Evolutionary conservation across 441 rosid genomes (phyloP), one percentile per base, ranked within the genome.

Genomic region (Populus hybrid): DNA sequence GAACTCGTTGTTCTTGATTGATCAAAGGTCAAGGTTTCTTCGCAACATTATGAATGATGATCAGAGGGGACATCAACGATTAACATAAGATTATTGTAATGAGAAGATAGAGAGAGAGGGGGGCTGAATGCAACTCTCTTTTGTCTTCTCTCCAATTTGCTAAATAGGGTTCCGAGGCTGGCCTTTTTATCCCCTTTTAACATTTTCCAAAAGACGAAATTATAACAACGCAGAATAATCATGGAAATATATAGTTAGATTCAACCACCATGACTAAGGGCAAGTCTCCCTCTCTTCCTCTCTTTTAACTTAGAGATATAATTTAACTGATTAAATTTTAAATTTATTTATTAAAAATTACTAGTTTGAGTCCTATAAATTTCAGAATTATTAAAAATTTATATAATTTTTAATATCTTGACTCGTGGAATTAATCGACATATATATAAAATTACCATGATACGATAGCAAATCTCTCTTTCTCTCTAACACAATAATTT

Each of bases 161-260:
- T 21, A 18, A 75, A 78, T 34, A 71, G 76, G 68, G 10, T 71
- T 77, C 67, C 71, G 82, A 10, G 85, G 74, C 81, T 82, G 72
- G 78, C 66, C 64, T 50, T 18, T 9, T 18, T 6, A 42, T 5
- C 36, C 72, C 30, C 26, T 7, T 63, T 26, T n/a, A 6, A 42
- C 6, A 3, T 32, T 74, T 35, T 61, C 28, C 24, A 65, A 74
- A 75, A 28, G 46, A 71, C 73, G 67, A 78, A 75, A 72, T 72
- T 42, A 40, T 10, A 78, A 23, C 23, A 57, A 16, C 11, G n/a
- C 71, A 36, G 73, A 40, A 61, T 46, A 1, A 68, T 28, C 20
- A 46, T 46, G 20, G 20, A 14, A 3, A 4, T 46, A 4, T 46
- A 46, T 57, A 36, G 64, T 32, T 38, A 32, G 16, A 61, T 63